These are phyloP conservation scores for Bruguiera sexangula DNA, from an alignment of 345 rosid species.

Conservation along the genomic window DNA sequence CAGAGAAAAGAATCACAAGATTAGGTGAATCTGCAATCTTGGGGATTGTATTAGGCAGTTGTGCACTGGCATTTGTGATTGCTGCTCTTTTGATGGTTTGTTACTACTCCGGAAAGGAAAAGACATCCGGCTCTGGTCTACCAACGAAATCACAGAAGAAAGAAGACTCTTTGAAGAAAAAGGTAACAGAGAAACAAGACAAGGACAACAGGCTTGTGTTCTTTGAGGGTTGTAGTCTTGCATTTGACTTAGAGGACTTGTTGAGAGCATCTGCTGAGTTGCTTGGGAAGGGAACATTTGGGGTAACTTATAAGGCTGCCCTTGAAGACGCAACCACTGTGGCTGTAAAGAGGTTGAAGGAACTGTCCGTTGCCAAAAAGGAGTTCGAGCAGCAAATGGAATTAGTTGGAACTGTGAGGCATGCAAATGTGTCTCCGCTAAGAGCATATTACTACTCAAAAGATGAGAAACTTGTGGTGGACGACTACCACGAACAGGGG, in stretches of 20 bases:
- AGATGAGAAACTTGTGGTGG: conserved; percentile 31
- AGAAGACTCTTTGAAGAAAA: conserved; percentile 17
- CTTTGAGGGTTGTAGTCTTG: conserved; percentile 32
- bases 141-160: conserved; percentile 15
- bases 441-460: conserved; percentile 34
- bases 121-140: conserved; percentile 2
- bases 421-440: conserved; percentile 17
- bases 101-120: conserved; percentile 15
- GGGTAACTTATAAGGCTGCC: conserved; percentile 33
- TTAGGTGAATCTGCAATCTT: conserved; percentile 23
- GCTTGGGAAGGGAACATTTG: conserved; percentile 32
- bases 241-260: conserved; percentile 36
- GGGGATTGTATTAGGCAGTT: conserved; percentile 26
- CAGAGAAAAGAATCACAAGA: conserved; percentile 16
- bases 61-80: conserved; percentile 14
- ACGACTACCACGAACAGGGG: conserved; percentile 25
- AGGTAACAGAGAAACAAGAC: conserved; percentile 8
- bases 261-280: conserved; percentile 36
- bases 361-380: conserved; percentile 16
- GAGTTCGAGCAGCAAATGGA: conserved; percentile 32
- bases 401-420: conserved; percentile 21
- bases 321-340: conserved; percentile 30
- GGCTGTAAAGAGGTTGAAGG: conserved; percentile 35
- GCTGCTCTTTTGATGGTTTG: conserved; percentile 21
- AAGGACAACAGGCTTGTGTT: conserved; percentile 26